phyloP scores from a whole-genome alignment of 2,329 filamentous ascomycete species.

The Pseudocercospora pini-densiflorae region DNA sequence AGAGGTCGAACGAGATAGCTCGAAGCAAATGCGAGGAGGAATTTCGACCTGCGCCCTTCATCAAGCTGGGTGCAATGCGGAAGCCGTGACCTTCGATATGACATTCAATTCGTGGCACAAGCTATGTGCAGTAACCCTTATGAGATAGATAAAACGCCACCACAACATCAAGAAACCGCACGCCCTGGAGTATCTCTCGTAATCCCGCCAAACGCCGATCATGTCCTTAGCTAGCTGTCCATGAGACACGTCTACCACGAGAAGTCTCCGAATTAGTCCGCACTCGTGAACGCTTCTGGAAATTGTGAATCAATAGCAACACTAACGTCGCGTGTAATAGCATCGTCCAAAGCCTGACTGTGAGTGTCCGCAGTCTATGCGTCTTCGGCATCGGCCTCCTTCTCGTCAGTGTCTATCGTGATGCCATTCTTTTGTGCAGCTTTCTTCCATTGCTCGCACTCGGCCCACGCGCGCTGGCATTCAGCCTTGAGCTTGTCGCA shows the following conservation, averaged over 20 bases:
- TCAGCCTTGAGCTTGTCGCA: conserved; percentile 87
- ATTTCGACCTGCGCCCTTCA: too few species aligned
- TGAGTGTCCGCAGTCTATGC: conserved; percentile 1
- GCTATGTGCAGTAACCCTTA: conserved; percentile 8
- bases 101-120: conserved; percentile 17
- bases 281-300: background rate
- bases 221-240: conserved; percentile 10
- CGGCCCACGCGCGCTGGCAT: conserved; percentile 76
- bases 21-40: background rate
- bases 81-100: background rate
- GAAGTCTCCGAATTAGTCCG: background rate
- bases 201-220: conserved; percentile 18
- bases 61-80: background rate
- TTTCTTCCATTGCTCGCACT: conserved; percentile 79
- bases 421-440: conserved; percentile 42
- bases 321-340: background rate
- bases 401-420: conserved; percentile 31
- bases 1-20: background rate
- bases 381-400: conserved; percentile 25
- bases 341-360: background rate
- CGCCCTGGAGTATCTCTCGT: conserved; percentile 21
- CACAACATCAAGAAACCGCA: conserved; percentile 3
- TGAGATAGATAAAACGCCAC: background rate
- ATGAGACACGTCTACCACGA: background rate
- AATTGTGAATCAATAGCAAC: background rate